phyloP scores from a whole-genome alignment of 805 yeast genomes.

The Hanseniaspora taiwanica region DNA sequence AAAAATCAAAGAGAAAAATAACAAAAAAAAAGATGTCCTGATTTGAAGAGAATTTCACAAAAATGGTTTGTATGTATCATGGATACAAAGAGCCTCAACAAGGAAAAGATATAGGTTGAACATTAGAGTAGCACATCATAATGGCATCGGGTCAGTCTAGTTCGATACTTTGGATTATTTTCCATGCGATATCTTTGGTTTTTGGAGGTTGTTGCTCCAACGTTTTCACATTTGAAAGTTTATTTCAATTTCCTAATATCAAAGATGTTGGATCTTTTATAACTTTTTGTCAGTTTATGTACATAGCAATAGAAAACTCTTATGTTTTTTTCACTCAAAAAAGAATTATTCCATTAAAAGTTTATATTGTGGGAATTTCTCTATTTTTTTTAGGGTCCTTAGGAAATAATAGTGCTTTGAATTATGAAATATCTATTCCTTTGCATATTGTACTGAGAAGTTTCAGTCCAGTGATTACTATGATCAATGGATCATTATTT shows the following conservation, averaged over 20 bases:
- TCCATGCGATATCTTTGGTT: slow-evolving; percentile 27
- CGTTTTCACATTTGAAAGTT: slow-evolving; percentile 46
- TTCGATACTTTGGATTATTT: too few relatives aligned
- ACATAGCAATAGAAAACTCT: slow-evolving; percentile 30
- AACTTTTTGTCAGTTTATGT: slow-evolving; percentile 45
- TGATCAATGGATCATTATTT: slow-evolving; percentile 38
- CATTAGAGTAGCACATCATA: too few relatives aligned
- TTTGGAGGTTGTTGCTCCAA: slow-evolving; percentile 69
- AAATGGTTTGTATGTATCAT: too few relatives aligned
- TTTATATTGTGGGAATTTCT: slow-evolving; percentile 34
- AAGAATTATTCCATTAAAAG: slow-evolving; percentile 25
- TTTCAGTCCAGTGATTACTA: slow-evolving; percentile 47
- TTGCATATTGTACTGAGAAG: slow-evolving; percentile 56
- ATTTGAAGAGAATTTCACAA: too few relatives aligned
- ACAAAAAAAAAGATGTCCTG: too few relatives aligned
- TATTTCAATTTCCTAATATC: slow-evolving; percentile 24
- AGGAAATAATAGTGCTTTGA: slow-evolving; percentile 46
- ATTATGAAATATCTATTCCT: slow-evolving; percentile 47
- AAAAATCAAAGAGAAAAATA: too few relatives aligned
- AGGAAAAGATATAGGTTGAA: too few relatives aligned
- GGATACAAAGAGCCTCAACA: too few relatives aligned
- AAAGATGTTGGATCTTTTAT: slow-evolving; percentile 35
- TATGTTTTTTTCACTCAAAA: neutral
- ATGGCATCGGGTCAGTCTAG: too few relatives aligned
- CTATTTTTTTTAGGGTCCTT: slow-evolving; percentile 39